phyloP scores from a whole-genome alignment of 768 basidiomycete species.

The Thelephora aurantiotincta region DNA sequence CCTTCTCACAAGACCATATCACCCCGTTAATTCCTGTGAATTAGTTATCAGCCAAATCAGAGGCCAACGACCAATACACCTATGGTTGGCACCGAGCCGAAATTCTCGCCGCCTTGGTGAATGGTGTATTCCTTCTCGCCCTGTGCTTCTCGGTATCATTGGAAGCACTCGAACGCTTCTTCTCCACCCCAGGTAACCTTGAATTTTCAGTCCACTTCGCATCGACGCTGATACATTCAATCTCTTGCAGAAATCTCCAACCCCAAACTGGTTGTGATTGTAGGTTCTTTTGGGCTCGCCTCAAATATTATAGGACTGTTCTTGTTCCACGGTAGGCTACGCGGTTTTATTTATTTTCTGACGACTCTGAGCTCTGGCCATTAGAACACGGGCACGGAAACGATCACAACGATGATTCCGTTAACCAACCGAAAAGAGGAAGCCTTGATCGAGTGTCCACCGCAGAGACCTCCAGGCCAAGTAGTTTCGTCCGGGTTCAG shows the following conservation, averaged over 20 bases:
- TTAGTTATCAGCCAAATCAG: conserved; percentile 50
- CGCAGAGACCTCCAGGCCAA: too few relatives aligned
- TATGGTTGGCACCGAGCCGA: conserved; percentile 99
- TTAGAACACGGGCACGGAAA: conserved; percentile 59
- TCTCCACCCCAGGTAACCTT: conserved; percentile 59
- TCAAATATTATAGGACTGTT: conserved; percentile 91
- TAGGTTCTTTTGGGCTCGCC: conserved; percentile 77
- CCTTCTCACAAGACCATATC: conserved; percentile 1
- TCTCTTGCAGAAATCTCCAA: conserved; percentile 63
- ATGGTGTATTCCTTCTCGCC: conserved; percentile 93
- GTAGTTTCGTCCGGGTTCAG: too few relatives aligned
- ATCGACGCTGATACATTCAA: conserved; percentile 4
- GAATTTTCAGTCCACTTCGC: neutral
- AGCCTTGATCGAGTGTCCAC: too few relatives aligned
- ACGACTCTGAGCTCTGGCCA: conserved; percentile 7
- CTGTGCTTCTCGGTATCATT: conserved; percentile 92
- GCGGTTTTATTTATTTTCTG: neutral
- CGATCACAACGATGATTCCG: conserved; percentile 16
- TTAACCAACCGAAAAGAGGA: too few relatives aligned
- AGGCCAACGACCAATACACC: conserved; percentile 66
- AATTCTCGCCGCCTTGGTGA: conserved; percentile 87
- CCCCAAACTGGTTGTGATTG: conserved; percentile 77
- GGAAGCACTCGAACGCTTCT: conserved; percentile 86
- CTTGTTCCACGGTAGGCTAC: conserved; percentile 75
- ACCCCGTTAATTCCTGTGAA: neutral